Evolutionary conservation across 768 basidiomycete genomes (phyloP), one percentile per base, ranked within the genome.

Genomic region (Suillus subaureus): DNA sequence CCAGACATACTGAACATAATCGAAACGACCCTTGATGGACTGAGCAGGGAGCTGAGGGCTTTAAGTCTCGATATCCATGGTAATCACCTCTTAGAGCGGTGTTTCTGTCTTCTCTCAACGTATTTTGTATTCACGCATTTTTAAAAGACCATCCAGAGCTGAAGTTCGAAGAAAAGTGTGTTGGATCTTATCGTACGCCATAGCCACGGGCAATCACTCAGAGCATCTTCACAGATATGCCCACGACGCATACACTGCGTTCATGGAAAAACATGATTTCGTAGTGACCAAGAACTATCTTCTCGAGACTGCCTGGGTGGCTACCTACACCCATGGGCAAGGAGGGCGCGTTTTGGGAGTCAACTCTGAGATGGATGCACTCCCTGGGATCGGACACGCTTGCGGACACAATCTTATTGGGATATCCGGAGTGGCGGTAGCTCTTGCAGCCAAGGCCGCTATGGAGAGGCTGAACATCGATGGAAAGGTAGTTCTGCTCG

Each of bases 321-420:
- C 91, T 0, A 82, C 80, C 1, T 91, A 84, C 70, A 75, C 81
- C 21, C 80, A 87, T 70, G 87, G 89, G 21, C 72, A 77, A 18
- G 89, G 88, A 49, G 90, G 89, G 21, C 82, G 88, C 61, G 85
- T 83, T 0, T 84, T 92, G 49, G 91, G 90, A 0, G 79, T 92
- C 65, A 92, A 92, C 72, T 91, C 90, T 33, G 90, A 92, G 83
- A 86, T 87, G 85, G 85, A 86, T 66, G 87, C 86, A 1, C 77
- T 87, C 16, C 70, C 69, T 63, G 73, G 83, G 1, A 77, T 86
- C 37, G 85, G 88, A 1, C 89, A 89, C 67, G 89, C 87, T 1
- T 92, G 90, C 70, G 90, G 91, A 5, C 91, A 92, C 71, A 92
- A 92, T 68, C 78, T 92, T 52, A 92, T 92, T 65, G 90, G 87